phyloP scores from a whole-genome alignment of 2,329 filamentous ascomycete species.

The Camillea tinctor region DNA sequence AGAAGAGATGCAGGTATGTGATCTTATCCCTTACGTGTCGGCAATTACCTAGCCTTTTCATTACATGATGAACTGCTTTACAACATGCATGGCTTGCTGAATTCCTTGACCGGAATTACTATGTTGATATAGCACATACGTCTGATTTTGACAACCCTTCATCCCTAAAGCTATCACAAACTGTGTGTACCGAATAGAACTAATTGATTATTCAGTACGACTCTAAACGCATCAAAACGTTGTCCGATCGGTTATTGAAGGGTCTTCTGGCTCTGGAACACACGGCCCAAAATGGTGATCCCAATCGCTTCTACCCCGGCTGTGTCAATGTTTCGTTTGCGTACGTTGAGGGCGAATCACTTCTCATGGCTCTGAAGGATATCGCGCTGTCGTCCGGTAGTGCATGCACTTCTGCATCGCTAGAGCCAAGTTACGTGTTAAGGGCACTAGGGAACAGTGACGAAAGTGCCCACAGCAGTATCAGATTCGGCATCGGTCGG shows the following conservation, averaged over 20 bases:
- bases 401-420: conserved; percentile 92
- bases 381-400: conserved; percentile 96
- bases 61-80: conserved; percentile 76
- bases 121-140: conserved; percentile 66
- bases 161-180: conserved; percentile 1
- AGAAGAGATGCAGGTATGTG: conserved; percentile 84
- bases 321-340: conserved; percentile 99
- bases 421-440: conserved; percentile 95
- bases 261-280: conserved; percentile 89
- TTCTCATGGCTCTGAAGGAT: conserved; percentile 97
- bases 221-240: conserved; percentile 73
- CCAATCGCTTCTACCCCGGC: conserved; percentile 82
- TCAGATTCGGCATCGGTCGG: conserved; percentile 93
- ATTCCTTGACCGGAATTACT: conserved; percentile 60
- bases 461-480: conserved; percentile 96
- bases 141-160: conserved; percentile 49
- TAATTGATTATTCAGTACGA: conserved; percentile 69
- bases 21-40: conserved; percentile 19
- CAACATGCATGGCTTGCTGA: conserved; percentile 90
- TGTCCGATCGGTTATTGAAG: conserved; percentile 80
- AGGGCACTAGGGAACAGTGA: conserved; percentile 93
- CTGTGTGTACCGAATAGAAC: neutral
- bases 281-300: conserved; percentile 85
- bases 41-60: conserved; percentile 18
- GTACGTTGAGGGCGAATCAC: conserved; percentile 96